Base-by-base conservation (phyloP, 1,284 basidiomycete genomes). In the Phellinidium pouzarii region DNA sequence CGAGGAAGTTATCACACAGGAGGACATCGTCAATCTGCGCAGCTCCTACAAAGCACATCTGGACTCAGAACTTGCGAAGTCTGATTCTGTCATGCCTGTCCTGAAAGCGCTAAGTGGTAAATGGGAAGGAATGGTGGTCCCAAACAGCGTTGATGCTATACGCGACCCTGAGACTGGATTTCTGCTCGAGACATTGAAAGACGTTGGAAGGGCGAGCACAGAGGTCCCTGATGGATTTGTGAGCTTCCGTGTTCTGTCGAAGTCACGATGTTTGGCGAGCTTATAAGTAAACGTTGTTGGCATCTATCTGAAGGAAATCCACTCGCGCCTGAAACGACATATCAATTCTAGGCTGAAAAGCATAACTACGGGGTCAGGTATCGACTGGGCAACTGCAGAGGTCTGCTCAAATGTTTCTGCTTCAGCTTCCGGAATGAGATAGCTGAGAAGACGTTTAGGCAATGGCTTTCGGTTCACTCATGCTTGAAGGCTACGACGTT, bases 341-440 rank as follows among this genome's bases (percentile, higher is more conserved):
- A 81, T 93, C 52, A 87, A 86, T 68, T 79, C 79, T 60, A 76
- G 91, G 2, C 62, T 91, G n/a, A 75, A 81, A 59, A 82, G 80
- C 48, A 66, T 94, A 41, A 80, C 90, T 49, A 71, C 69, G n/a
- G 85, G 79, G 2, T 73, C 73, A 37, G 86, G 84, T 1, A 68
- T 95, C 40, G 90, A 94, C 64, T 94, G 88, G 77, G 88, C 90
- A 0, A 91, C 89, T 29, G 91, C 88, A 8, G 92, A 95, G 72
- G 87, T 81, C 51, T 6, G 68, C 1, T 1, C 26, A 14, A 38
- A n/a, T n/a, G n/a, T n/a, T n/a, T n/a, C n/a, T 23, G 20, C 34
- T 14, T 5, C 9, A 48, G 7, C 27, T 14, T 8, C 27, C n/a
- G 23, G 34, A 22, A 41, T 29, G 9, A 31, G 6, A 31, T 12